Percentiles rank a stretch among this genome's conserved stretches.
Conservation (phyloP, 768 basidiomycete species). For the Brasilioporus rufonigricans region DNA sequence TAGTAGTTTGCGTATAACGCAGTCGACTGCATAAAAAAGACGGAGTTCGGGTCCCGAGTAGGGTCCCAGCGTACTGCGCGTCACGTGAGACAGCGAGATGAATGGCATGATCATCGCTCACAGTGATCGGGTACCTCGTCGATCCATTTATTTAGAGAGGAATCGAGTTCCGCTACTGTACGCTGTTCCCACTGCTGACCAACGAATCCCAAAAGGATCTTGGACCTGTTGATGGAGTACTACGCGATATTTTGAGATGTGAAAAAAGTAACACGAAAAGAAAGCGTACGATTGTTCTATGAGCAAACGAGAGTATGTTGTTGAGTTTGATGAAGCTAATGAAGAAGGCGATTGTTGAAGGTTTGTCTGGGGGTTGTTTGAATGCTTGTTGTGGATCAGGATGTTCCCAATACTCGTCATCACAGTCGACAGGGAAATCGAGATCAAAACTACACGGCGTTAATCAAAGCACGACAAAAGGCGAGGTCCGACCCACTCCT, state of each 20-base stretch:
- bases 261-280: background rate
- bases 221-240: conserved; percentile 73
- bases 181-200: conserved; percentile 60
- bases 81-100: conserved; percentile 4
- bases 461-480: background rate
- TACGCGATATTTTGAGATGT: conserved; percentile 21
- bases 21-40: conserved; percentile 50
- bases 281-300: conserved; percentile 56
- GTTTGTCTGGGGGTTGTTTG: conserved; percentile 61
- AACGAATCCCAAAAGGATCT: conserved; percentile 48
- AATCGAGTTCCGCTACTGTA: conserved; percentile 70
- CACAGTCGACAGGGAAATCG: conserved; percentile 61
- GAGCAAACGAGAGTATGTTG: conserved; percentile 60
- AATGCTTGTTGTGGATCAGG: conserved; percentile 48
- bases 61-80: conserved; percentile 44
- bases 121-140: conserved; percentile 56
- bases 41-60: conserved; percentile 32
- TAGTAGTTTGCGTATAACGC: conserved; percentile 53
- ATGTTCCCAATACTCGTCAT: conserved; percentile 66
- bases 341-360: conserved; percentile 53
- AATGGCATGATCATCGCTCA: conserved; percentile 11
- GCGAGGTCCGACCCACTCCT: conserved; percentile 50
- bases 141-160: conserved; percentile 76
- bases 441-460: conserved; percentile 50
- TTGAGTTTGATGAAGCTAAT: conserved; percentile 51